Evolutionary conservation across 352 stramenopile species (phyloP), one percentile per base, ranked within the genome.

Genomic region (Phytopythium vexans): DNA sequence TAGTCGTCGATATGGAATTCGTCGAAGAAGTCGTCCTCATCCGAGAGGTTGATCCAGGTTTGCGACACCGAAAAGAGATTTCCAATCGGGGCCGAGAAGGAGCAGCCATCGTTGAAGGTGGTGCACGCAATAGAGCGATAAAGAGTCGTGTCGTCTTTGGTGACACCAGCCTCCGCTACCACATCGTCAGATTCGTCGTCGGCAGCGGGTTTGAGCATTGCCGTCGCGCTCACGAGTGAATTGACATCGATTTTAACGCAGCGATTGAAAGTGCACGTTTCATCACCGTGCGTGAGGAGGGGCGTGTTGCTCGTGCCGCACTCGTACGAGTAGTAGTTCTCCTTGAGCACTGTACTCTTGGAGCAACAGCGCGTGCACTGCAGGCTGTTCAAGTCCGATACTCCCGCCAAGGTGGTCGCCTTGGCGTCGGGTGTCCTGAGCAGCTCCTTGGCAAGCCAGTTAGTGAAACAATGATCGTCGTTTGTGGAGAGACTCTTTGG

Each of bases 301-400:
- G 41, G 39, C 7, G 57, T 52, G 8, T 56, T 10, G 5, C 34
- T 9, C 1, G 41, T 58, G 8, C 53, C 54, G 9, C 58, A 66
- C 7, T 53, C 40, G 47, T 54, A 66, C 10, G 56, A 52, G 36
- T 66, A 66, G 7, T 57, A 61, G 16, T 58, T 44, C 14, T 66
- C 53, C 27, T 54, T 34, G 1, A 66, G 58, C 7, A 41, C 57
- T 7, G 15, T 34, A 1, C 35, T 44, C 53, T 66, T 62, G 3
- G 48, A 62, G 33, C 58, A 66, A 38, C 58, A 66, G 1, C 58
- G 53, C 8, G 41, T 66, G 41, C 58, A 66, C 53, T 53, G 38
- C 27, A 66, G 14, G 0, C 15, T 32, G 6, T 58, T 45, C 27
- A 61, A 14, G 6, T 58, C 41, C n/a, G n/a, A n/a, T n/a, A n/a